phyloP scores from a whole-genome alignment of 2,329 filamentous ascomycete species.

The Ascomycota sp. region DNA sequence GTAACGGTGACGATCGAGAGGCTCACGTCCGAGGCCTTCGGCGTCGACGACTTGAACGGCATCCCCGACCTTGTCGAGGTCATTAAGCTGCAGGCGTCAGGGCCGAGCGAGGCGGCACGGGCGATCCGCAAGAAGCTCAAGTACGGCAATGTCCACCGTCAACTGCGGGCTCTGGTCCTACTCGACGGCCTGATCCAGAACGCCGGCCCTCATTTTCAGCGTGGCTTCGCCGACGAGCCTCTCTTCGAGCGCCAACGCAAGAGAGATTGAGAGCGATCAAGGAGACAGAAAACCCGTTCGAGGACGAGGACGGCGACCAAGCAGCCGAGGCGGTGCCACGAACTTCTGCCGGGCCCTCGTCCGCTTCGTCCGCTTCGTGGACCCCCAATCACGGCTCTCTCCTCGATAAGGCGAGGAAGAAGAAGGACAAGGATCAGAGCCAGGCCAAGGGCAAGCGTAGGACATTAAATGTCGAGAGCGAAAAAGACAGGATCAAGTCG shows the following conservation, averaged over 20 bases:
- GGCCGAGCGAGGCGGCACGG: slow-evolving; percentile 73
- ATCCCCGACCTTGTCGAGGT: slow-evolving; percentile 90
- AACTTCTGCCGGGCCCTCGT: slow-evolving; percentile 3
- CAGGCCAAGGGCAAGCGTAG: slow-evolving; percentile 30
- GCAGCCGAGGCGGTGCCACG: slow-evolving; percentile 13
- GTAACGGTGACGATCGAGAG: slow-evolving; percentile 84
- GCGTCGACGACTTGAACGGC: slow-evolving; percentile 78
- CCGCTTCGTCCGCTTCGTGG: background rate
- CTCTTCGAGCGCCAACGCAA: slow-evolving; percentile 66
- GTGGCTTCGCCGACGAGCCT: slow-evolving; percentile 74
- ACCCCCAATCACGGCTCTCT: slow-evolving; percentile 1
- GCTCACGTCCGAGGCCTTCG: slow-evolving; percentile 72
- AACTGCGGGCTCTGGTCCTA: slow-evolving; percentile 71
- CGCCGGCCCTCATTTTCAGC: slow-evolving; percentile 70
- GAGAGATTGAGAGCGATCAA: slow-evolving; percentile 66
- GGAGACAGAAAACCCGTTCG: slow-evolving; percentile 59
- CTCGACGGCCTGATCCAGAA: slow-evolving; percentile 91
- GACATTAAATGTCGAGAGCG: slow-evolving; percentile 66
- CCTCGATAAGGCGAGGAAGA: slow-evolving; percentile 30
- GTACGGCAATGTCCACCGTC: slow-evolving; percentile 85
- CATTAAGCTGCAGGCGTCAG: slow-evolving; percentile 70
- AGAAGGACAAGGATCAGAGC: slow-evolving; percentile 31
- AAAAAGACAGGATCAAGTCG: slow-evolving; percentile 71
- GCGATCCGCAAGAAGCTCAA: slow-evolving; percentile 97
- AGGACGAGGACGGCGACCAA: slow-evolving; percentile 41